These are phyloP conservation scores for Penicillium sp. DNA, from an alignment of 2,329 filamentous ascomycete species.

Conservation along the genomic window DNA sequence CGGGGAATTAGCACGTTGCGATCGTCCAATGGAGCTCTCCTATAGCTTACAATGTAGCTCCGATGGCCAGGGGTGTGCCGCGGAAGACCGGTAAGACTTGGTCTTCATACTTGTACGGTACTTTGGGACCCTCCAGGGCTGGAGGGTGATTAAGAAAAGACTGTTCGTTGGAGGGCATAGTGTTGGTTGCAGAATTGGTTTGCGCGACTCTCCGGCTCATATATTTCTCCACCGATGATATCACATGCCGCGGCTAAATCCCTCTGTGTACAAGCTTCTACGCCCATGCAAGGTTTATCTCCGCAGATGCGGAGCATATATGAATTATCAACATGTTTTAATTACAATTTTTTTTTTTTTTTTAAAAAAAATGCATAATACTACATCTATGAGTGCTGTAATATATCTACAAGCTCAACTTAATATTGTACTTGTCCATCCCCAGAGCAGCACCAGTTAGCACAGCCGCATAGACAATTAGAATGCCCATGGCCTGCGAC, in stretches of 20 bases:
- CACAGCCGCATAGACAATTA: constrained; percentile 68
- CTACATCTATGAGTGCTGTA: neutral
- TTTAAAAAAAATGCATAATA: neutral
- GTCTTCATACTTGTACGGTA: constrained; percentile 48
- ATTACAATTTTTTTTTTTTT: neutral
- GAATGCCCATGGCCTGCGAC: constrained; percentile 65
- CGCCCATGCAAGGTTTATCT: neutral
- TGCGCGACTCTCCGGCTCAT: neutral
- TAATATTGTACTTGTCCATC: constrained; percentile 40
- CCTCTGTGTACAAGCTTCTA: neutral
- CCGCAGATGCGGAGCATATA: neutral
- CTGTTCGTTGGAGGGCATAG: constrained; percentile 18
- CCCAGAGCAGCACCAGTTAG: constrained; percentile 63
- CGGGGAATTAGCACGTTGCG: constrained; percentile 4
- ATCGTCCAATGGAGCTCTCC: neutral
- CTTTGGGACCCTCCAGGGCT: constrained; percentile 38
- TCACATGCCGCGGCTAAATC: constrained; percentile 18
- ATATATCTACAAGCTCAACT: constrained; percentile 25
- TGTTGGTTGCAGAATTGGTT: constrained; percentile 5
- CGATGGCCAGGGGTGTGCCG: constrained; percentile 61
- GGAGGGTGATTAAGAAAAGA: constrained; percentile 39
- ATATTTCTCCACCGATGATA: neutral
- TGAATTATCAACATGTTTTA: neutral
- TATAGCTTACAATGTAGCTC: constrained; percentile 57
- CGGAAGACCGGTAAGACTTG: constrained; percentile 68